These are phyloP conservation scores for Monilinia fructicola DNA, from an alignment of 2,329 filamentous ascomycete genomes.

Conservation along the genomic window DNA sequence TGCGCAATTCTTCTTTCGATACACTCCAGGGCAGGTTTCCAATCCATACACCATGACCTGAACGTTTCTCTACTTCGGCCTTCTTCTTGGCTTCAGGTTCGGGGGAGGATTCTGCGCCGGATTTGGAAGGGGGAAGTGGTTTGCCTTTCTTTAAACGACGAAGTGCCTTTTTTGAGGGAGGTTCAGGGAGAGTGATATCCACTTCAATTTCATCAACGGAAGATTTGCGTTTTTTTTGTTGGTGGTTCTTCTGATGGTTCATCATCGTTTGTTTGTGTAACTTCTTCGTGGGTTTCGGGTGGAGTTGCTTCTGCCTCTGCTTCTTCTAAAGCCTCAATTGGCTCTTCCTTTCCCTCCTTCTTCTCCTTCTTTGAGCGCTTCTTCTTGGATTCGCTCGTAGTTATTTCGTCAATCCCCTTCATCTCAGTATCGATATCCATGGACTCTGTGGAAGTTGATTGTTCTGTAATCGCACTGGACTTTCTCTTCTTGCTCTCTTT, in stretches of 20 bases:
- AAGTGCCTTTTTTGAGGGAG: conserved; percentile 89
- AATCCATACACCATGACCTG: conserved; percentile 88
- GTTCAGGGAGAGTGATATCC: conserved; percentile 84
- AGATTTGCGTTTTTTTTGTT: conserved; percentile 70
- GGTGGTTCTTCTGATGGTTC: conserved; percentile 29
- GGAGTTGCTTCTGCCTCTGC: neutral
- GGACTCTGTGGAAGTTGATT: neutral
- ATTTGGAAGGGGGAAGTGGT: conserved; percentile 49
- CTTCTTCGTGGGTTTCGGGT: conserved; percentile 1
- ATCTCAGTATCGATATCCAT: conserved; percentile 20
- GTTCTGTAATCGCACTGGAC: conserved; percentile 23
- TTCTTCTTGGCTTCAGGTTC: conserved; percentile 46
- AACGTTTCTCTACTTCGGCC: conserved; percentile 57
- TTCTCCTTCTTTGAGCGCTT: conserved; percentile 26
- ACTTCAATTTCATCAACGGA: conserved; percentile 75
- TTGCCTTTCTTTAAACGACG: conserved; percentile 87
- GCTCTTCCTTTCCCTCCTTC: conserved; percentile 6
- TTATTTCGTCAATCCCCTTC: neutral
- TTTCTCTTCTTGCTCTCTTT: conserved; percentile 31
- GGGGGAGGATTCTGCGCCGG: conserved; percentile 42
- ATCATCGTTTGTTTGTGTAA: conserved; percentile 16
- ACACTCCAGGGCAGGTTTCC: conserved; percentile 88
- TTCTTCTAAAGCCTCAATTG: neutral
- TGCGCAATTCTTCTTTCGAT: conserved; percentile 70
- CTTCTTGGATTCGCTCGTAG: conserved; percentile 23